Percentiles rank a stretch among this genome's conserved stretches.
Conservation (phyloP, 306 rosid species). For the Carpinus viminea region DNA sequence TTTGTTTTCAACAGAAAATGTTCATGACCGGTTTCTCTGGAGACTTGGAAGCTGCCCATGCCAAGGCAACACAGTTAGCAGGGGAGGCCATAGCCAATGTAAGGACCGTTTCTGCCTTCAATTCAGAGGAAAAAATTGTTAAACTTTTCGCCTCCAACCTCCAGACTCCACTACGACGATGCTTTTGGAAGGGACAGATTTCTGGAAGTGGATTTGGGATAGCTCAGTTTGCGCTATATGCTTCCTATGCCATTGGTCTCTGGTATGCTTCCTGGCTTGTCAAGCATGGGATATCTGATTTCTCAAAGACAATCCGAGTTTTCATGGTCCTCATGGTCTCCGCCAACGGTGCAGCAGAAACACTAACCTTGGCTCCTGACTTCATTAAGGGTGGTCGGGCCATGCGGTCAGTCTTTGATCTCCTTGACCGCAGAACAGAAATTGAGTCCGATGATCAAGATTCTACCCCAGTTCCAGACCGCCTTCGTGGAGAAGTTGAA, state of each 20-base stretch:
- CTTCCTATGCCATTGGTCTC: conserved; percentile 92
- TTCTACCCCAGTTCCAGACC: conserved; percentile 81
- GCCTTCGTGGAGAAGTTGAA: conserved; percentile 93
- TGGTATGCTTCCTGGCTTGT: conserved; percentile 99
- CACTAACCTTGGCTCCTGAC: conserved; percentile 96
- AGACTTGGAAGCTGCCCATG: conserved; percentile 91
- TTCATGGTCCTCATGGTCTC: conserved; percentile 95
- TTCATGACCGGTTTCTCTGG: conserved; percentile 98
- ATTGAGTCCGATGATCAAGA: conserved; percentile 92
- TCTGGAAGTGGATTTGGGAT: conserved; percentile 89
- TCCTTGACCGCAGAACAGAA: conserved; percentile 93
- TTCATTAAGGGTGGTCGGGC: conserved; percentile 97
- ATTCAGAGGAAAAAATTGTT: conserved; percentile 79
- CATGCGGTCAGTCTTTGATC: conserved; percentile 92
- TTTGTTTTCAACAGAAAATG: conserved; percentile 70
- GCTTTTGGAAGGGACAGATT: conserved; percentile 96
- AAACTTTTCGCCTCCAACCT: conserved; percentile 75
- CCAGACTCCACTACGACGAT: conserved; percentile 67
- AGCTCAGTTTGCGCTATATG: conserved; percentile 88
- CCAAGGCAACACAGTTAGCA: conserved; percentile 92
- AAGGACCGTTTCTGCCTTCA: conserved; percentile 89
- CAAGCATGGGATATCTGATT: conserved; percentile 87
- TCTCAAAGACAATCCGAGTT: conserved; percentile 85
- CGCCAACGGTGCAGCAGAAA: conserved; percentile 98
- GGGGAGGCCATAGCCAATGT: conserved; percentile 98